Percentiles rank a stretch among this genome's conserved stretches.
Conservation (phyloP, 2,329 filamentous ascomycete species). For the Fusarium sp. region DNA sequence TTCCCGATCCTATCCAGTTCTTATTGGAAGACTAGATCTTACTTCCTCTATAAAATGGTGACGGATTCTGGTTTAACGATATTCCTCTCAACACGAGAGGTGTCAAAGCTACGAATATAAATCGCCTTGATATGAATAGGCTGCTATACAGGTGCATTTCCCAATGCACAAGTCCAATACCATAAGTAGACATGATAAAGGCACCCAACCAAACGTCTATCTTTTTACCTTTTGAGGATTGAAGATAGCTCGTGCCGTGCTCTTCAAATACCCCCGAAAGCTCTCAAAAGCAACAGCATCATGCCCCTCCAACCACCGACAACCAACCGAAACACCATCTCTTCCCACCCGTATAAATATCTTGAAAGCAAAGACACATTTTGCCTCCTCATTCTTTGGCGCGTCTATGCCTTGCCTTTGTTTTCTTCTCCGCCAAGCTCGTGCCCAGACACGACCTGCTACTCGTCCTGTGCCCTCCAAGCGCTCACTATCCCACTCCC, state of each 20-base stretch:
- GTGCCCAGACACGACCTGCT: slow-evolving; percentile 79
- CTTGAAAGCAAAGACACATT: slow-evolving; percentile 66
- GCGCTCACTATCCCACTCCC: slow-evolving; percentile 67
- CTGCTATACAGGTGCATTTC: background rate
- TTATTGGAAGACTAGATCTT: slow-evolving; percentile 63
- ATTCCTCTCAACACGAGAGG: slow-evolving; percentile 71
- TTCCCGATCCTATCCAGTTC: slow-evolving; percentile 62
- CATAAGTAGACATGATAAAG: no score
- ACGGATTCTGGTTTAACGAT: slow-evolving; percentile 71
- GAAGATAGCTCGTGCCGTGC: slow-evolving; percentile 39
- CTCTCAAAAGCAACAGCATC: slow-evolving; percentile 84
- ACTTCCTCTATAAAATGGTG: slow-evolving; percentile 62
- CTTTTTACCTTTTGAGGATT: background rate
- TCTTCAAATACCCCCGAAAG: slow-evolving; percentile 80
- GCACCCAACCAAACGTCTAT: background rate
- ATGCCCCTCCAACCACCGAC: slow-evolving; percentile 75
- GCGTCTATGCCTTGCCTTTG: slow-evolving; percentile 50
- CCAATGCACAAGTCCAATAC: background rate
- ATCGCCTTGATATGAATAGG: slow-evolving; percentile 50
- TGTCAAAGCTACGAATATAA: slow-evolving; percentile 56
- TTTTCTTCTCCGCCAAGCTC: slow-evolving; percentile 73
- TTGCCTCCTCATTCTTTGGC: slow-evolving; percentile 34
- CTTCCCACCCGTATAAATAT: slow-evolving; percentile 57
- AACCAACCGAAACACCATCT: slow-evolving; percentile 56
- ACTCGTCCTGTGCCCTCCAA: slow-evolving; percentile 69